phyloP scores from a whole-genome alignment of 176 grass and related monocot genomes.

The Phoenix dactylifera region DNA sequence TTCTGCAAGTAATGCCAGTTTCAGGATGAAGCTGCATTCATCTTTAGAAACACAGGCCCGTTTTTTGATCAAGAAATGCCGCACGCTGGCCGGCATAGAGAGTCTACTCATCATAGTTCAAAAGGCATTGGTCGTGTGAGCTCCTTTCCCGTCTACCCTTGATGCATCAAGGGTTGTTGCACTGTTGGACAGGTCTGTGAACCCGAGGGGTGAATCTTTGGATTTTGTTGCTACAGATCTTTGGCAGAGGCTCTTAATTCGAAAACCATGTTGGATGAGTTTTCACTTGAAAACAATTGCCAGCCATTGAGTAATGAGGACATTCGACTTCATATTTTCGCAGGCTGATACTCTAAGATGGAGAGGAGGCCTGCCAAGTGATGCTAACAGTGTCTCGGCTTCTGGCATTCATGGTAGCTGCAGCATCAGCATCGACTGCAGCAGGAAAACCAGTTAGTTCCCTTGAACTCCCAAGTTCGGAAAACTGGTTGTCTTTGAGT shows the following conservation, averaged over 20 bases:
- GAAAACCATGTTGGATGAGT: slow-evolving; percentile 41
- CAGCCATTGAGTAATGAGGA: slow-evolving; percentile 53
- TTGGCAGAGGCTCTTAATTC: slow-evolving; percentile 44
- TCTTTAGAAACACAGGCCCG: slow-evolving; percentile 74
- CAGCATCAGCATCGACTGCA: slow-evolving; percentile 55
- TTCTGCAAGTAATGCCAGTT: slow-evolving; percentile 33
- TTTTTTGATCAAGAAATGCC: slow-evolving; percentile 69
- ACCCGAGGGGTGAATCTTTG: slow-evolving; percentile 52
- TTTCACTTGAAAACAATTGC: slow-evolving; percentile 54
- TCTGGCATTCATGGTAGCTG: slow-evolving; percentile 70
- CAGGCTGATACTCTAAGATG: slow-evolving; percentile 72
- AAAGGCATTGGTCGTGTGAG: slow-evolving; percentile 48
- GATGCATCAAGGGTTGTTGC: slow-evolving; percentile 60
- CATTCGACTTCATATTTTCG: slow-evolving; percentile 75
- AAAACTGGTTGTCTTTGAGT: slow-evolving; percentile 64
- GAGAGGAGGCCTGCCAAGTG: slow-evolving; percentile 49
- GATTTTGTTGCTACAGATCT: slow-evolving; percentile 36
- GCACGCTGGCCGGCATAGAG: slow-evolving; percentile 38
- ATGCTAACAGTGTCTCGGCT: slow-evolving; percentile 44
- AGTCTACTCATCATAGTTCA: slow-evolving; percentile 47
- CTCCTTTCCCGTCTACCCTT: slow-evolving; percentile 58
- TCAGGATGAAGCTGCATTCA: slow-evolving; percentile 54
- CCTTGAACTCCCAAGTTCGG: slow-evolving; percentile 56
- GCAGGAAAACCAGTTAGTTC: slow-evolving; percentile 46
- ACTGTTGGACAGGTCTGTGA: slow-evolving; percentile 41